Evolutionary conservation across 2,329 filamentous ascomycete species (phyloP), one percentile per base, ranked within the genome.

Genomic region (Sarocladium strictum): DNA sequence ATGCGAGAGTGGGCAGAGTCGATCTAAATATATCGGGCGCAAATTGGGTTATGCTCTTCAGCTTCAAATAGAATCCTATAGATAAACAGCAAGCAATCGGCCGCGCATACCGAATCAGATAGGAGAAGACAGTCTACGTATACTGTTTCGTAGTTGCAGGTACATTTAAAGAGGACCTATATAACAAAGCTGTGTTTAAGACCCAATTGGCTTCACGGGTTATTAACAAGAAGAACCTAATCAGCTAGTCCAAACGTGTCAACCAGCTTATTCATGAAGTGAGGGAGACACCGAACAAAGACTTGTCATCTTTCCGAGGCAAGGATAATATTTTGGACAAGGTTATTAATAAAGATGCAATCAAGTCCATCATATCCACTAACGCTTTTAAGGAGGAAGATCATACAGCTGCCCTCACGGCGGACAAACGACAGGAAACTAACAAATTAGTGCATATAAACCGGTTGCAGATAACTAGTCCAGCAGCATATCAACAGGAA

Each of bases 81-180:
- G 78, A 85, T 64, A 92, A 96, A 67, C 86, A 91, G 62, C 92
- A 97, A 69, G 92, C 92, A 1, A 83, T 96, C 52, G 92, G 90
- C 2, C 81, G 92, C 53, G 87, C 89, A 0, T 96, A 94, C 68
- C 88, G 92, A 1, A 80, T 97, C 32, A 90, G 91, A 0, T 92
- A 97, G 67, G 74, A 72, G 35, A 94, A 92, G 62, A 77, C 80
- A 0, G 91, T 96, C 1, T 92, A 81, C 64, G 90, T 97, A 1
- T 97, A 97, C 69, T 86, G 87, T 17, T 84, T 97, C 58, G 74
- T 91, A 24, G 75, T 84, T 11, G 89, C 84, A 2, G 91, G 90
- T 1, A 94, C 90, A 0, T 91, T 87, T 60, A 90, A 97, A 66
- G 81, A 86, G 38, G 77, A 79, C 10, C 72, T 95, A 47, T 83